Percentiles rank a stretch among this genome's conserved stretches.
Evolutionary conservation across 108 stramenopile species (phyloP).

Genomic region (Thalassiosira profunda): DNA sequence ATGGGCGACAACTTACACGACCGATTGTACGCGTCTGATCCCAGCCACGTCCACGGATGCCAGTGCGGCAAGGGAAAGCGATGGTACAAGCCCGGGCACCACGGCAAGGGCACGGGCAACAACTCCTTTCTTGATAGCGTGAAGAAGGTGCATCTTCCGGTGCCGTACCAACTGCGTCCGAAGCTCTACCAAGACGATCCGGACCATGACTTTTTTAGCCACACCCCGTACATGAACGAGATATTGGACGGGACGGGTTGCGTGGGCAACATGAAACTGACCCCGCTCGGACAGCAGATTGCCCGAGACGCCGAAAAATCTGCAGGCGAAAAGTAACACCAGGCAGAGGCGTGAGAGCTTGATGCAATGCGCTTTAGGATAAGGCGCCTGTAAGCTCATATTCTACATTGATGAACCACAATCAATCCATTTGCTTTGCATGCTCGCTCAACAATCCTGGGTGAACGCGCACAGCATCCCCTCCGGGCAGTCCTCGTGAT

Average conservation of each 20-base stretch:
- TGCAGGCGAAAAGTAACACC: no score
- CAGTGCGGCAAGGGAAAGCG: slow-evolving; percentile 38
- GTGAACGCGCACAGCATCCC: no score
- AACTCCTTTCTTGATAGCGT: slow-evolving; percentile 27
- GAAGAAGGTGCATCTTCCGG: slow-evolving; percentile 68
- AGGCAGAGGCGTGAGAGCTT: no score
- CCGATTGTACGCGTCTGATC: slow-evolving; percentile 71
- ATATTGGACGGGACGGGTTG: slow-evolving; percentile 50
- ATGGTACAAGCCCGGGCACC: slow-evolving; percentile 47
- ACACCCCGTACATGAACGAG: slow-evolving; percentile 81
- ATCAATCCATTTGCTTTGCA: no score
- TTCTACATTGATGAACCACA: no score
- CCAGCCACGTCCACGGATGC: slow-evolving; percentile 38
- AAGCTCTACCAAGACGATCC: slow-evolving; percentile 58
- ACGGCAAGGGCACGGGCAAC: neutral
- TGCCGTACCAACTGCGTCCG: slow-evolving; percentile 68
- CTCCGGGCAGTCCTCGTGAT: no score
- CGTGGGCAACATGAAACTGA: slow-evolving; percentile 74
- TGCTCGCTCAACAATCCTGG: no score
- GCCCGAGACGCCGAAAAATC: slow-evolving; percentile 2
- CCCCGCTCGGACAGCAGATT: slow-evolving; percentile 46
- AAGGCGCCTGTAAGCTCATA: no score
- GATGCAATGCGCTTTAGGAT: no score
- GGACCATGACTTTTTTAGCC: slow-evolving; percentile 60
- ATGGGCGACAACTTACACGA: slow-evolving; percentile 44